Percentiles rank a stretch among this genome's conserved stretches.
Evolutionary conservation across 2,329 filamentous ascomycete genomes (phyloP).

Genomic region (Penicillium sp.): DNA sequence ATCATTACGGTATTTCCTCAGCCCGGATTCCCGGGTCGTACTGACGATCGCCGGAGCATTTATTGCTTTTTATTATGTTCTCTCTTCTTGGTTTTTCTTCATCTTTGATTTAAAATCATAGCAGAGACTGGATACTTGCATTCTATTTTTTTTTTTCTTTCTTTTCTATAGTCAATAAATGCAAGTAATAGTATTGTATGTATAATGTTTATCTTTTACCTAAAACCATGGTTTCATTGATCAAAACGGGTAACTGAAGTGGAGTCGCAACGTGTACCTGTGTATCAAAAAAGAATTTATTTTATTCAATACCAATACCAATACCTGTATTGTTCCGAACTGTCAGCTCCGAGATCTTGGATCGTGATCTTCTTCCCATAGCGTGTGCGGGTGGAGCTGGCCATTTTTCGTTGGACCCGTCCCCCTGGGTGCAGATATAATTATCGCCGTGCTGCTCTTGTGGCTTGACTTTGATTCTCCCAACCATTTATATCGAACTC

Average conservation of each 20-base stretch:
- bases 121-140: not conserved
- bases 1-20: constrained; percentile 28
- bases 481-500: not conserved
- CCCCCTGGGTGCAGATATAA: constrained; percentile 35
- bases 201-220: not conserved
- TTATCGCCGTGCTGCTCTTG: constrained; percentile 25
- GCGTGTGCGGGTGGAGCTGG: constrained; percentile 33
- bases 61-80: constrained; percentile 1
- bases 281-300: too few species aligned
- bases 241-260: not conserved
- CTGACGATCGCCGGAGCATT: constrained; percentile 25
- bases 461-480: constrained; percentile 17
- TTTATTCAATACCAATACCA: constrained; percentile 4
- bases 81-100: not conserved
- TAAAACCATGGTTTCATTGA: not conserved
- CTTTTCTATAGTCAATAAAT: not conserved
- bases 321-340: constrained; percentile 26
- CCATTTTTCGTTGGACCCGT: constrained; percentile 33
- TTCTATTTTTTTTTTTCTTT: not conserved
- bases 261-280: not conserved
- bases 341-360: constrained; percentile 44
- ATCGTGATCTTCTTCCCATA: constrained; percentile 41
- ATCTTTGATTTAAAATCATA: not conserved
- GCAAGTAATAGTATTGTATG: too few species aligned
- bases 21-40: constrained; percentile 28